phyloP scores from a whole-genome alignment of 495 filamentous ascomycete species.

The Hypoxylon lienhwacheense region DNA sequence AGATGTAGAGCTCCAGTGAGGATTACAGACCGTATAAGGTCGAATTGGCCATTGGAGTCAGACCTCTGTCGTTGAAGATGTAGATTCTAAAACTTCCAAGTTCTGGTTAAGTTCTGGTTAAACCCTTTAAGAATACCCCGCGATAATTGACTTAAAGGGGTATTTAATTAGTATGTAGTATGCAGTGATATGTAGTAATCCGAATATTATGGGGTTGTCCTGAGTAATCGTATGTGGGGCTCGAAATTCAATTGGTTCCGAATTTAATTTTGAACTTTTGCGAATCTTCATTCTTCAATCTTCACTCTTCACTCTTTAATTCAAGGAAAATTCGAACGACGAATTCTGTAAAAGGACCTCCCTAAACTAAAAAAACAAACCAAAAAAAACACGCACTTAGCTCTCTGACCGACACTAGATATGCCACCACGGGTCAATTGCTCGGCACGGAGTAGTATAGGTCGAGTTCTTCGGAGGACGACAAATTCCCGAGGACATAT shows the following conservation, averaged over 20 bases:
- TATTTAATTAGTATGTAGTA: conserved; percentile 1
- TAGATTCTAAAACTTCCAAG: conserved; percentile 3
- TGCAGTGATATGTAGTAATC: background rate
- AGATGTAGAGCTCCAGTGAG: background rate
- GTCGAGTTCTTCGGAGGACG: conserved; percentile 30
- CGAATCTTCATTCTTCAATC: conserved; percentile 16
- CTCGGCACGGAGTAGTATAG: conserved; percentile 28
- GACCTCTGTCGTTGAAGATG: background rate
- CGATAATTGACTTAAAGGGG: conserved; percentile 2
- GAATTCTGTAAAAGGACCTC: background rate
- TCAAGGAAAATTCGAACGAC: background rate
- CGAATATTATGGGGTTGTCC: no score
- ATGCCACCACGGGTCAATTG: conserved; percentile 36
- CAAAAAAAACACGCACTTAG: background rate
- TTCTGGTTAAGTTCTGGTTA: background rate
- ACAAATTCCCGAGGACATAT: conserved; percentile 17
- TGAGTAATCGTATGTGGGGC: no score
- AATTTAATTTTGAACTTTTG: conserved; percentile 22
- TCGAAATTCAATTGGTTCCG: conserved; percentile 24
- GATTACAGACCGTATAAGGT: background rate
- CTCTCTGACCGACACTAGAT: background rate
- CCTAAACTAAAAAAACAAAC: no score
- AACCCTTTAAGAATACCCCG: background rate
- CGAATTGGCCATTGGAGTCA: background rate
- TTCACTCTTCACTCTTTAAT: conserved; percentile 26